These are phyloP conservation scores for Mycena sp. DNA, from an alignment of 1,284 basidiomycete genomes.

Conservation along the genomic window DNA sequence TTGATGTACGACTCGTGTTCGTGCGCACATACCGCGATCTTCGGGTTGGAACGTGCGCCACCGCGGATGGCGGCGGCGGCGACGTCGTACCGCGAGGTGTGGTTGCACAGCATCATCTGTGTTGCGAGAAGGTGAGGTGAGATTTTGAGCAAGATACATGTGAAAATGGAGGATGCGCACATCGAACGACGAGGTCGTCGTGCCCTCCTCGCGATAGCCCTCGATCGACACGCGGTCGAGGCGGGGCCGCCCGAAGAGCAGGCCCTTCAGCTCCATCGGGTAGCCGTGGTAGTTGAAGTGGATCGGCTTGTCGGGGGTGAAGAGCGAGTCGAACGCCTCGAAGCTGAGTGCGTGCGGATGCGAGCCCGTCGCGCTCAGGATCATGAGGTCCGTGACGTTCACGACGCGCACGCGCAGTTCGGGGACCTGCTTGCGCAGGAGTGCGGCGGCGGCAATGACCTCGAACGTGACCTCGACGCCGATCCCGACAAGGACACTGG, in stretches of 20 bases:
- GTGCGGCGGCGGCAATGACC: conserved; percentile 79
- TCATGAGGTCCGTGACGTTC: conserved; percentile 86
- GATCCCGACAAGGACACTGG: conserved; percentile 74
- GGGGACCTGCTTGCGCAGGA: conserved; percentile 71
- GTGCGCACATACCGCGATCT: conserved; percentile 63
- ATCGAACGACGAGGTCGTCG: conserved; percentile 75
- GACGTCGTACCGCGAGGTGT: conserved; percentile 71
- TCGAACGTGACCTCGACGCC: conserved; percentile 83
- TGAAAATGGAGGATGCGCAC: conserved; percentile 46
- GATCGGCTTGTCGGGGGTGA: conserved; percentile 75
- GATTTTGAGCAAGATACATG: neutral
- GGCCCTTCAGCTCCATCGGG: conserved; percentile 69
- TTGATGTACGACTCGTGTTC: conserved; percentile 59
- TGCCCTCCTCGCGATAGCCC: conserved; percentile 76
- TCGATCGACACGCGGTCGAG: conserved; percentile 61
- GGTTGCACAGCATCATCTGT: conserved; percentile 77
- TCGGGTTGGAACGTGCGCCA: conserved; percentile 59
- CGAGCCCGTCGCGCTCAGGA: conserved; percentile 68
- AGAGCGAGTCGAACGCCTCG: conserved; percentile 72
- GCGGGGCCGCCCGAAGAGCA: conserved; percentile 66
- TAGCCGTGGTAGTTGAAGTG: conserved; percentile 91
- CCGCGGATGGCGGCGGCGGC: conserved; percentile 66
- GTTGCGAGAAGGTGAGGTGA: neutral
- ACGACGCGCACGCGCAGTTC: conserved; percentile 80
- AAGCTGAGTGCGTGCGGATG: conserved; percentile 84